Conservation (phyloP, 495 filamentous ascomycete genomes). For the Lasiosphaeria ovina region DNA sequence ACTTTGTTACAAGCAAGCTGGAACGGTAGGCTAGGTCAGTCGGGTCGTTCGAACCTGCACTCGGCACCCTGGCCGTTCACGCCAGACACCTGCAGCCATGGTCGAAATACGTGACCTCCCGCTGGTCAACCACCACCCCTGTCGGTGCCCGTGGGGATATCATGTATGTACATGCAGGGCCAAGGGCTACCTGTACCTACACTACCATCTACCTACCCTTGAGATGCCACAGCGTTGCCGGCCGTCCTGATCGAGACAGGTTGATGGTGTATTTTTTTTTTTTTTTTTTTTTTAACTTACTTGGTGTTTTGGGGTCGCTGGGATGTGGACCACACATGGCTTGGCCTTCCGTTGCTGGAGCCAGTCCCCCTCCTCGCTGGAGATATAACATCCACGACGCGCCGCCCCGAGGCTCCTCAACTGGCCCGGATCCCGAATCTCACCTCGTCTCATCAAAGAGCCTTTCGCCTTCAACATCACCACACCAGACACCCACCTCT, state of each 20-base stretch:
- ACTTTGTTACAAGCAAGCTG: no score
- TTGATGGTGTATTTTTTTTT: not conserved
- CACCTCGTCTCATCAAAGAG: not conserved
- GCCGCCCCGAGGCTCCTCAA: not conserved
- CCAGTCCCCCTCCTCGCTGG: not conserved
- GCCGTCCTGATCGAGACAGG: not conserved
- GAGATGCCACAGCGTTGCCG: not conserved
- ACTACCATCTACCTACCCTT: no score
- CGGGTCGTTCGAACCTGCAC: not conserved
- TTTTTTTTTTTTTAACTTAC: not conserved
- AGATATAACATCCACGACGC: not conserved
- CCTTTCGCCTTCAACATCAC: not conserved
- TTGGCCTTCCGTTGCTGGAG: not conserved
- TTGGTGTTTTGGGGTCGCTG: no score
- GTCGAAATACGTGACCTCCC: not conserved
- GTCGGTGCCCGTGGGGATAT: not conserved
- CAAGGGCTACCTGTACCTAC: no score
- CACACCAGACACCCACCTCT: not conserved
- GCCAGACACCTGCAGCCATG: not conserved
- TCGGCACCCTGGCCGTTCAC: not conserved
- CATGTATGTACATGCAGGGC: not conserved
- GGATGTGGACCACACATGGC: no score
- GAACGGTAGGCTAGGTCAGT: no score
- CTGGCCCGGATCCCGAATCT: slow-evolving; percentile 1
- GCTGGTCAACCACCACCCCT: not conserved